Evolutionary conservation across 257 asterid genomes (phyloP), one percentile per base, ranked within the genome.

Genomic region (Scutellaria minor): DNA sequence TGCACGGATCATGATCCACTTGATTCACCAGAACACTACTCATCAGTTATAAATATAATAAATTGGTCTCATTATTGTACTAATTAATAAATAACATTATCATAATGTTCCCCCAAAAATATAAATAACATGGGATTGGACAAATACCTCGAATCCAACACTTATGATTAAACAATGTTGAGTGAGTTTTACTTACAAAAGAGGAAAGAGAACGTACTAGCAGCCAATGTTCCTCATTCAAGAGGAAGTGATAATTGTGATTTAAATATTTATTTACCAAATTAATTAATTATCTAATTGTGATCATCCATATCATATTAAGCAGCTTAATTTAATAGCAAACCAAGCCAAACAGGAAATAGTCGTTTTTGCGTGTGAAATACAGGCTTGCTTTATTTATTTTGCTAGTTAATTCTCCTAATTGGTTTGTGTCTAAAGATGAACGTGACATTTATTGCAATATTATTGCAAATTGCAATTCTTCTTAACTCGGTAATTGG

Each of bases 321-420:
- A 50, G 55, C 20, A 8, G 6, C 61, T 54, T 54, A 54, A 18
- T 31, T 31, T 31, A 31, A 20, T 10, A 5, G 39, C 39, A 59
- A 59, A 22, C 24, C 46, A 31, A 42, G 46, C 46, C 46, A 42
- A 42, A 24, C 4, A 1, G 37, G 4, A 40, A 62, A 31, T 62
- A 58, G 46, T 58, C 45, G 52, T 35, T n/a, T 62, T 62, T 62
- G 31, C 68, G 68, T 39, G 68, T 40, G 40, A 56, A 8, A 3
- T 1, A 62, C 52, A 62, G 68, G 37, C 37, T 31, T 41, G 15
- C 8, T 8, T 14, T 15, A 41, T 41, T 14, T 39, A 60, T n/a
- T 24, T 40, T 18, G 18, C 18, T 18, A 42, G 18, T 7, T 62
- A 12, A 18, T 51, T 7, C 8, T 62, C n/a, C 6, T 7, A 42